Evolutionary conservation across 139 green algal genomes (phyloP).

Genomic region (Chlamydomonas sphaeroides): DNA sequence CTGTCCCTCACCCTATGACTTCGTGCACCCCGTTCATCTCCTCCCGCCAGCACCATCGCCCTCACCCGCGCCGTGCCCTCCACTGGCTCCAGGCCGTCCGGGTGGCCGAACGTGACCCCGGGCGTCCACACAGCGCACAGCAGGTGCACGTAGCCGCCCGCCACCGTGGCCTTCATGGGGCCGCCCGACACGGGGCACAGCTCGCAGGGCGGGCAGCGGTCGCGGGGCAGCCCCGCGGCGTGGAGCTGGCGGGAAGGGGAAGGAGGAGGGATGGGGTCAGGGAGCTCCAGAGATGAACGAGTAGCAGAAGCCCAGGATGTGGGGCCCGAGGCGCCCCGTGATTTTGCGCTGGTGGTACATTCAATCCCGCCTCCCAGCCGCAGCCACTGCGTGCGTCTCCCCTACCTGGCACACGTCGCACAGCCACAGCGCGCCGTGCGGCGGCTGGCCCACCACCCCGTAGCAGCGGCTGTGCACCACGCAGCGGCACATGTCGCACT

Average conservation of each 20-base stretch:
- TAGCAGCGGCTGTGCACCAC: constrained; percentile 86
- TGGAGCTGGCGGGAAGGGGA: too few species aligned
- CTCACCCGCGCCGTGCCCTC: constrained; percentile 25
- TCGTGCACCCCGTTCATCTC: too few species aligned
- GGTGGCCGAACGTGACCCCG: constrained; percentile 53
- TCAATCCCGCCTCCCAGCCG: too few species aligned
- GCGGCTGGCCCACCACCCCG: constrained; percentile 45
- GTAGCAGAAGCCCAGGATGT: too few species aligned
- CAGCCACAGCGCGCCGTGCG: constrained; percentile 69
- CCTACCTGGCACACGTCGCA: constrained; percentile 72
- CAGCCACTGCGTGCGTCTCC: too few species aligned
- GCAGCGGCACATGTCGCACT: constrained; percentile 82
- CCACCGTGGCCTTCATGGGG: constrained; percentile 68
- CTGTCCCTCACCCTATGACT: too few species aligned
- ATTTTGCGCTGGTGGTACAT: too few species aligned
- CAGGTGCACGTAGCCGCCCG: constrained; percentile 70
- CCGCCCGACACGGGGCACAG: constrained; percentile 75
- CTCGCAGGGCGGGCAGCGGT: constrained; percentile 61
- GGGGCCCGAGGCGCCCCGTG: too few species aligned
- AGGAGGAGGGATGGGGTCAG: too few species aligned
- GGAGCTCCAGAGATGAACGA: too few species aligned
- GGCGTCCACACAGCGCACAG: constrained; percentile 75
- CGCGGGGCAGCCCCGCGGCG: constrained; percentile 28
- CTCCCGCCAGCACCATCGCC: background rate
- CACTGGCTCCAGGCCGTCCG: constrained; percentile 42